Conservation (phyloP, 2,329 filamentous ascomycete species). For the Claviceps fusiformis region DNA sequence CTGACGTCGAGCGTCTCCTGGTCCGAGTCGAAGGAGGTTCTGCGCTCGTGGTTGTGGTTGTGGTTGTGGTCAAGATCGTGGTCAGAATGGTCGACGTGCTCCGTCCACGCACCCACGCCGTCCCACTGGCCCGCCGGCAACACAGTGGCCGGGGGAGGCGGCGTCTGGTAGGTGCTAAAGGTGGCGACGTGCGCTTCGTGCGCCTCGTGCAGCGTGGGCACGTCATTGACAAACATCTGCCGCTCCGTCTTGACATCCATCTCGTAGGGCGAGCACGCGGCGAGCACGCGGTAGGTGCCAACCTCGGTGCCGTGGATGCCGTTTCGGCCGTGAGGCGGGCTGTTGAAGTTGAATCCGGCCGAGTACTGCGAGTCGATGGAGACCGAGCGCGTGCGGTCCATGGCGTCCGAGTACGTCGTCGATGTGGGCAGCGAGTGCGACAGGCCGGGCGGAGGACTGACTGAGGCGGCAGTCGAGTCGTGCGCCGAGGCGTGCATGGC, state of each 20-base stretch:
- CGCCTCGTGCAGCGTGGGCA: conserved; percentile 73
- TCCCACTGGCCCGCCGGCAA: conserved; percentile 47
- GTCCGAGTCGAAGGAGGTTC: conserved; percentile 44
- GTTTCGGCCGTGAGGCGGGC: conserved; percentile 27
- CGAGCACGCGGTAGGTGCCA: conserved; percentile 43
- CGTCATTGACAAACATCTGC: conserved; percentile 85
- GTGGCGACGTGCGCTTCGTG: conserved; percentile 54
- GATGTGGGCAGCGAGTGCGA: conserved; percentile 73
- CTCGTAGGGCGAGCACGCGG: conserved; percentile 66
- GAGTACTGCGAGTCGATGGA: conserved; percentile 73
- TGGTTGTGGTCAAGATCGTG: not conserved
- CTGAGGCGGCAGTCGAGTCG: conserved; percentile 5
- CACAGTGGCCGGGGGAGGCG: conserved; percentile 55
- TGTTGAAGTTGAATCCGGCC: conserved; percentile 60
- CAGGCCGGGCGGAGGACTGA: conserved; percentile 60
- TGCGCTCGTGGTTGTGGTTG: conserved; percentile 15
- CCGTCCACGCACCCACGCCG: conserved; percentile 30
- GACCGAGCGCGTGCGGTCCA: conserved; percentile 53
- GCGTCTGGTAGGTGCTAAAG: conserved; percentile 80
- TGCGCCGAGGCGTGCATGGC: conserved; percentile 33
- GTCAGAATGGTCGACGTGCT: conserved; percentile 16
- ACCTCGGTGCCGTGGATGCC: conserved; percentile 26
- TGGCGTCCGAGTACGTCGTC: conserved; percentile 63
- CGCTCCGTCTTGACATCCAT: conserved; percentile 93
- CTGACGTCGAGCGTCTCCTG: conserved; percentile 58